Conservation (phyloP, 371 early-diverging fungal genomes). For the Mucor piriformis region DNA sequence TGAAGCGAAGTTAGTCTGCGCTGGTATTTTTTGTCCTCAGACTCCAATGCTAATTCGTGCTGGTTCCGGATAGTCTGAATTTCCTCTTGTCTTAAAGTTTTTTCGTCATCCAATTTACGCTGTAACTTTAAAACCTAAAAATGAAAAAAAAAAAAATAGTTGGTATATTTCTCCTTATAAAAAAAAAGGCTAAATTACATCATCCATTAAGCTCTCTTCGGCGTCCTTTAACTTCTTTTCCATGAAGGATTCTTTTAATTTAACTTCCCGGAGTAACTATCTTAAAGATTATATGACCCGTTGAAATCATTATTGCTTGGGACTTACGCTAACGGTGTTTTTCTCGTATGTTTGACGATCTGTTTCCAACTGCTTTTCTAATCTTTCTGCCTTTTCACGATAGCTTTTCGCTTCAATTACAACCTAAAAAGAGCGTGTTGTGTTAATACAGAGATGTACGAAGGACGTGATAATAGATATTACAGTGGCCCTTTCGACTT, state of each 20-base stretch:
- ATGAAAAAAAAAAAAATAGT: not conserved
- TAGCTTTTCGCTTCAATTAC: constrained; percentile 16
- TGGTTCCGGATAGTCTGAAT: constrained; percentile 20
- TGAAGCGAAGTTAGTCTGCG: constrained; percentile 30
- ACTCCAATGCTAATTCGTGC: constrained; percentile 28
- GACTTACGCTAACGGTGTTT: constrained; percentile 35
- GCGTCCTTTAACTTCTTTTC: constrained; percentile 35
- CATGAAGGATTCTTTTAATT: constrained; percentile 28
- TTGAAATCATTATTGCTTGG: not conserved
- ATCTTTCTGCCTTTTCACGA: constrained; percentile 29
- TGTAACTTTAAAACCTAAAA: constrained; percentile 28
- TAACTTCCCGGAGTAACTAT: constrained; percentile 38
- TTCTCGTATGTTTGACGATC: constrained; percentile 32
- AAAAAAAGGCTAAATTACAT: constrained; percentile 27
- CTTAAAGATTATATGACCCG: not conserved
- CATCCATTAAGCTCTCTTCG: constrained; percentile 19
- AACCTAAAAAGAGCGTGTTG: constrained; percentile 9
- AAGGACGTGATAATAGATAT: not conserved
- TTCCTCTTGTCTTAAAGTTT: constrained; percentile 20
- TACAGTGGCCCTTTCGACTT: constrained; percentile 42
- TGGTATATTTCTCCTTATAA: not conserved
- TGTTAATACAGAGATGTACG: not conserved
- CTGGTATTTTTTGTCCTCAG: constrained; percentile 36
- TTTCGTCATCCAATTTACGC: constrained; percentile 22
- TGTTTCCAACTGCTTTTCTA: constrained; percentile 28